Conservation (phyloP, 1,284 basidiomycete species). For the Takashimella koratensis region DNA sequence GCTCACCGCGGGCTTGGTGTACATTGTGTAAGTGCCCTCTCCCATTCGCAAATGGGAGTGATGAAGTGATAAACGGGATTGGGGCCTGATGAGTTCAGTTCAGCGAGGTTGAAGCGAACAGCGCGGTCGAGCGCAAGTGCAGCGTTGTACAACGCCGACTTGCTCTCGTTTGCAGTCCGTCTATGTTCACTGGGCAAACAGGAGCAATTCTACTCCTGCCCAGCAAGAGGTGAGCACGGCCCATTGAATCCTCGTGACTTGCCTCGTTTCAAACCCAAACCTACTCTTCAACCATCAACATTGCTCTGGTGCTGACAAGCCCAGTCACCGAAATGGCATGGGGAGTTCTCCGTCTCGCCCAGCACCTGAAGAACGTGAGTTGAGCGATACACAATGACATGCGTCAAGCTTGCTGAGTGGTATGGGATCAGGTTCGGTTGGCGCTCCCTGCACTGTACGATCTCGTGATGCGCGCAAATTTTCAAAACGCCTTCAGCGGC, state of each 20-base stretch:
- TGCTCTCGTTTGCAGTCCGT: conserved; percentile 12
- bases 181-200: conserved; percentile 13
- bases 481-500: conserved; percentile 18
- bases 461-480: conserved; percentile 12
- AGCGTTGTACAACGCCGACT: conserved; percentile 1
- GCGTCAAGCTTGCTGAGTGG: not conserved
- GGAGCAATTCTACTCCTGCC: conserved; percentile 11
- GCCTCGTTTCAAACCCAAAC: not conserved
- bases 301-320: not conserved
- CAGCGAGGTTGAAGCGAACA: not conserved
- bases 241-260: conserved; percentile 9
- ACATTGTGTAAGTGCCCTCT: conserved; percentile 34
- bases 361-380: conserved; percentile 24
- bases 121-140: not conserved
- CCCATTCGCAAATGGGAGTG: no score
- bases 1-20: conserved; percentile 27
- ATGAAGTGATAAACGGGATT: no score
- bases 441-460: conserved; percentile 17
- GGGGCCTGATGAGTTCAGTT: no score
- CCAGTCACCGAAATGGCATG: conserved; percentile 31
- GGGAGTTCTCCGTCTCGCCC: conserved; percentile 29
- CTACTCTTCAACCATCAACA: not conserved
- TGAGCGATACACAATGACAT: not conserved
- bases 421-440: conserved; percentile 2
- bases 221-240: conserved; percentile 2